Evolutionary conservation across 805 yeast genomes (phyloP).

Genomic region (Candida koratica): DNA sequence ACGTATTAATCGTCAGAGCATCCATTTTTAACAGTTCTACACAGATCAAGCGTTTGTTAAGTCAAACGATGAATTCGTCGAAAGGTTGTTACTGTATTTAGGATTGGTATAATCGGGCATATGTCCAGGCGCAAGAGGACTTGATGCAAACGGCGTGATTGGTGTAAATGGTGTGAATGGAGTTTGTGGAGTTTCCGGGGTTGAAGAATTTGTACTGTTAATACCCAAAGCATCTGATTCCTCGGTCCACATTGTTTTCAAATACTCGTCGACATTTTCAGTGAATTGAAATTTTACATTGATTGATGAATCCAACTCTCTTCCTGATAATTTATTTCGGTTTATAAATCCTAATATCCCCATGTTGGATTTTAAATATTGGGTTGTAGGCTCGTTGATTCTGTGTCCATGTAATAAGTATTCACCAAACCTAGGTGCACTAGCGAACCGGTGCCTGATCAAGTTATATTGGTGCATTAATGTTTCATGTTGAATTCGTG

Average conservation of each 20-base stretch:
- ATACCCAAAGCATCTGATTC: constrained; percentile 8
- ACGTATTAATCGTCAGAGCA: too few species aligned
- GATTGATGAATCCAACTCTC: neutral
- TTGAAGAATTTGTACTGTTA: neutral
- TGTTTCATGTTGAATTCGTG: constrained; percentile 36
- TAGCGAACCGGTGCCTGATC: constrained; percentile 28
- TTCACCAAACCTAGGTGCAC: constrained; percentile 7
- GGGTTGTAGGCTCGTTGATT: constrained; percentile 1
- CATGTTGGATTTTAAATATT: constrained; percentile 15
- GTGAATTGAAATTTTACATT: neutral
- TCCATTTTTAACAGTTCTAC: too few species aligned
- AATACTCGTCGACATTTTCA: constrained; percentile 9
- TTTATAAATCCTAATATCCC: constrained; percentile 30
- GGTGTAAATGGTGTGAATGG: neutral
- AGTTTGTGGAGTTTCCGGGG: neutral
- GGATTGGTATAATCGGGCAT: neutral
- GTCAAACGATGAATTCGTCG: constrained; percentile 11
- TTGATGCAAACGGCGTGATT: constrained; percentile 1
- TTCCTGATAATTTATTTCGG: constrained; percentile 10
- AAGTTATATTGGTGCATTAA: constrained; percentile 34
- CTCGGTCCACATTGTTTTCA: constrained; percentile 11
- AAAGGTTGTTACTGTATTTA: constrained; percentile 3
- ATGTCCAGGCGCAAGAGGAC: neutral
- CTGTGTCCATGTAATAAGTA: constrained; percentile 5
- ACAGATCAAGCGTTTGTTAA: constrained; percentile 9